These are phyloP conservation scores for Starmera caribaea DNA, from an alignment of 805 yeast genomes.

Conservation along the genomic window DNA sequence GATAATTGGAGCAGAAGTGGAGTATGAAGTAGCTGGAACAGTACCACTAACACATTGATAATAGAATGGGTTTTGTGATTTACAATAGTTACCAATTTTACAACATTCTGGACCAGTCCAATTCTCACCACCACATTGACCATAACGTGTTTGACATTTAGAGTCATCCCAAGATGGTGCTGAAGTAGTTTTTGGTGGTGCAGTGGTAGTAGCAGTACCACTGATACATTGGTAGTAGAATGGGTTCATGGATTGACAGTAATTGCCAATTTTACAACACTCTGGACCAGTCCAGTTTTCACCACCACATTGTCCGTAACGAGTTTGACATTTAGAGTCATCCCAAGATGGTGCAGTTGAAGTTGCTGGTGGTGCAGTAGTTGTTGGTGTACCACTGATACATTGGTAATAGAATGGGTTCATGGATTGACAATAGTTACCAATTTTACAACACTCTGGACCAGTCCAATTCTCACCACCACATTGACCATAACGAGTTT, in stretches of 20 bases:
- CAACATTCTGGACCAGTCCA: background rate
- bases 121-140: too few species aligned
- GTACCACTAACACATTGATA: background rate
- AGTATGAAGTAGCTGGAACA: too few species aligned
- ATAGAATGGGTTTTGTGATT: too few species aligned
- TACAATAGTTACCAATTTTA: background rate
- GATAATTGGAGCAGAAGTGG: too few species aligned
- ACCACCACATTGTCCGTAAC: slow-evolving; percentile 12
- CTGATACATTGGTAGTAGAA: slow-evolving; percentile 11
- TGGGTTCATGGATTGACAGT: slow-evolving; percentile 6
- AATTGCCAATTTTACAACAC: slow-evolving; percentile 5
- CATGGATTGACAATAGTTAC: background rate
- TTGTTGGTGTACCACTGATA: background rate
- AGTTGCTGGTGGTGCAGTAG: background rate
- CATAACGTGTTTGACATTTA: too few species aligned
- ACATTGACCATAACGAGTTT: slow-evolving; percentile 1
- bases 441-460: background rate
- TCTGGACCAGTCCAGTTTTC: slow-evolving; percentile 4
- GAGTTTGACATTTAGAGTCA: background rate
- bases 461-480: background rate
- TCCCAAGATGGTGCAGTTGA: background rate
- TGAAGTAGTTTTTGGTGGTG: background rate
- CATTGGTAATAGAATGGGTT: slow-evolving; percentile 2
- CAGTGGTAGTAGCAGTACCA: slow-evolving; percentile 4
- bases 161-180: too few species aligned